Conservation (phyloP, 768 basidiomycete genomes). For the Gloeophyllum trabeum region DNA sequence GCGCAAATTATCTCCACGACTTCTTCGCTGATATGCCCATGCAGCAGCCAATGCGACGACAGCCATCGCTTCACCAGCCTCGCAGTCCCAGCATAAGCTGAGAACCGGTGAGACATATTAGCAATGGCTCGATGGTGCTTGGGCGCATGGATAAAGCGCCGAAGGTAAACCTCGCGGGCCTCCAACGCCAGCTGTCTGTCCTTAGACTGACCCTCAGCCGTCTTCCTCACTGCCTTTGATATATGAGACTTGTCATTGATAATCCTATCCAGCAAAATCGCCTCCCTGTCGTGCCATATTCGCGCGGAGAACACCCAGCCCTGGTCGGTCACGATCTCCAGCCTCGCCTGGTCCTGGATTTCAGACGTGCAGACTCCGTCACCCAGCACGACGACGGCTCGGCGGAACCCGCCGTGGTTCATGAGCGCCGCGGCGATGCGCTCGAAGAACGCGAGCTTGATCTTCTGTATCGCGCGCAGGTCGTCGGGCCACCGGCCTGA, state of each 20-base stretch:
- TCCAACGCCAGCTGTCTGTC: constrained; percentile 45
- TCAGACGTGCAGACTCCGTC: constrained; percentile 34
- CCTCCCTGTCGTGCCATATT: constrained; percentile 86
- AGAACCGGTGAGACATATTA: constrained; percentile 65
- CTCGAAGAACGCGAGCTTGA: constrained; percentile 89
- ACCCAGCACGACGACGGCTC: constrained; percentile 48
- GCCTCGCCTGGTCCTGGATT: constrained; percentile 53
- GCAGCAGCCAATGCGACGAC: constrained; percentile 79
- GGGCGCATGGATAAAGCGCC: constrained; percentile 73
- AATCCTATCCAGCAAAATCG: constrained; percentile 61
- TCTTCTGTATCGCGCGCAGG: constrained; percentile 81
- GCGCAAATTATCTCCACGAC: constrained; percentile 82
- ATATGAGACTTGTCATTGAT: constrained; percentile 31
- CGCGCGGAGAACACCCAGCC: constrained; percentile 83
- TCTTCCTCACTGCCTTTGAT: constrained; percentile 12
- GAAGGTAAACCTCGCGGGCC: constrained; percentile 47
- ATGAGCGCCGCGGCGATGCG: constrained; percentile 60
- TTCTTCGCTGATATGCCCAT: constrained; percentile 62
- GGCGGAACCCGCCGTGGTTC: constrained; percentile 35
- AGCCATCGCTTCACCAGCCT: constrained; percentile 91
- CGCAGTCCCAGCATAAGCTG: constrained; percentile 76
- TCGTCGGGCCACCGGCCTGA: constrained; percentile 95
- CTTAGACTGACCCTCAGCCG: constrained; percentile 17
- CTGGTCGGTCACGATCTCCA: constrained; percentile 70
- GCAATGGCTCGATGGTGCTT: constrained; percentile 79